Percentiles rank a stretch among this genome's conserved stretches.
Conservation (phyloP, 768 basidiomycete species). For the Serendipita sp. region DNA sequence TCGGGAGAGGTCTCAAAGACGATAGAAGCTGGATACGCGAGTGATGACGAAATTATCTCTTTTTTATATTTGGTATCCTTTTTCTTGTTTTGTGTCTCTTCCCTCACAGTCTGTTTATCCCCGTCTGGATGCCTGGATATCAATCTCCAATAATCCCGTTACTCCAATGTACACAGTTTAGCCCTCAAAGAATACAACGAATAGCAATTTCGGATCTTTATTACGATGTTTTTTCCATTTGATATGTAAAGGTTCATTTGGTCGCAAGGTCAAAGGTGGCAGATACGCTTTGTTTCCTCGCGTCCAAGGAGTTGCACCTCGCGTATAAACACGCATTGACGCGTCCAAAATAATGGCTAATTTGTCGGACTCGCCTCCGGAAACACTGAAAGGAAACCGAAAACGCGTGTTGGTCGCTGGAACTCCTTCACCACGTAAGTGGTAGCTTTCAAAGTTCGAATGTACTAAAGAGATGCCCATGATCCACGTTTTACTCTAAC, state of each 20-base stretch:
- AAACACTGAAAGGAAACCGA: neutral
- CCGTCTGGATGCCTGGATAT: too few species aligned
- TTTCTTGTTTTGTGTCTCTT: too few species aligned
- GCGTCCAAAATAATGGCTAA: too few species aligned
- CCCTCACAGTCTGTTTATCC: too few species aligned
- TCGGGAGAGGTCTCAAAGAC: neutral
- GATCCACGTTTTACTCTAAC: neutral
- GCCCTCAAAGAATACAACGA: too few species aligned
- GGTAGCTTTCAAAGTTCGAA: neutral
- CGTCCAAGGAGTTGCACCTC: neutral
- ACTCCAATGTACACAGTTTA: too few species aligned
- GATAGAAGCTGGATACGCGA: neutral
- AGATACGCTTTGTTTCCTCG: neutral
- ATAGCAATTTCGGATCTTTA: too few species aligned
- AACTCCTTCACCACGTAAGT: neutral
- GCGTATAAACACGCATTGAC: too few species aligned
- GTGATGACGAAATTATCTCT: neutral
- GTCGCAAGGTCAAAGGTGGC: neutral
- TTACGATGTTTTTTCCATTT: too few species aligned
- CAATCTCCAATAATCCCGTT: too few species aligned
- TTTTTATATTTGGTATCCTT: neutral
- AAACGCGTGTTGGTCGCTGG: neutral
- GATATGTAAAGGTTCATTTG: too few species aligned
- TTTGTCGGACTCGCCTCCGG: too few species aligned
- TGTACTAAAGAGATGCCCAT: neutral